Base-by-base conservation (phyloP, 345 rosid species). In the Populus davidiana region DNA sequence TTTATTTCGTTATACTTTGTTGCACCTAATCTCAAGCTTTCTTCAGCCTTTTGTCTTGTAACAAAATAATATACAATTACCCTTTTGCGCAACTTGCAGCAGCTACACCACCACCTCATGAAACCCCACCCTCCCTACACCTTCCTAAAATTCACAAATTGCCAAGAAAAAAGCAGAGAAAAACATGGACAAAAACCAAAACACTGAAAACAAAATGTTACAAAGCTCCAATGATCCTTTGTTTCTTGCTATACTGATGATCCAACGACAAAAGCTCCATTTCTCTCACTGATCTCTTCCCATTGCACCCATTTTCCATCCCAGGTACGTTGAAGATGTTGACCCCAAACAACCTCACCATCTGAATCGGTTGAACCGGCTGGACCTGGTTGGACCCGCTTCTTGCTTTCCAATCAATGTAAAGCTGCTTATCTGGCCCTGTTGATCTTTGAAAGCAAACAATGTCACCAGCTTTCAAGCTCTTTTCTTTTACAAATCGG, bases 401-500 rank as follows among this genome's bases (percentile, higher is more conserved):
- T 75, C 83, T 88, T 9, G 80, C 56, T 68, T 86, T 86, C 87
- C 83, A 90, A 62, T 89, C 91, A 23, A 95, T 93, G 66, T 81
- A 88, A 18, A 95, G 87, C 83, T 90, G 91, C 69, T 84, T 86
- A 70, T 91, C 96, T 62, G 83, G 79, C 4, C 93, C 97, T 25
- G 91, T 90, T n/a, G 96, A 95, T 79, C 91, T 87, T 72, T 86
- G 94, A 77, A 95, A 95, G 71, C 90, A 64, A 35, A 95, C 94
- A 75, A 84, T 75, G 78, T 95, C 99, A 29, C 99, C 98, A 75
- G 97, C 93, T 72, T 87, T 86, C 36, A 95, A 77, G 67, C 75
- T 86, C 87, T 90, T 95, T 83, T 93, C 99, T 84, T 90, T 91
- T 4, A 95, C 99, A 54, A 90, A 95, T 10, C 94, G 85, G 89